These are phyloP conservation scores for Fraxinus anomala DNA, from an alignment of 257 asterid species.

Conservation along the genomic window DNA sequence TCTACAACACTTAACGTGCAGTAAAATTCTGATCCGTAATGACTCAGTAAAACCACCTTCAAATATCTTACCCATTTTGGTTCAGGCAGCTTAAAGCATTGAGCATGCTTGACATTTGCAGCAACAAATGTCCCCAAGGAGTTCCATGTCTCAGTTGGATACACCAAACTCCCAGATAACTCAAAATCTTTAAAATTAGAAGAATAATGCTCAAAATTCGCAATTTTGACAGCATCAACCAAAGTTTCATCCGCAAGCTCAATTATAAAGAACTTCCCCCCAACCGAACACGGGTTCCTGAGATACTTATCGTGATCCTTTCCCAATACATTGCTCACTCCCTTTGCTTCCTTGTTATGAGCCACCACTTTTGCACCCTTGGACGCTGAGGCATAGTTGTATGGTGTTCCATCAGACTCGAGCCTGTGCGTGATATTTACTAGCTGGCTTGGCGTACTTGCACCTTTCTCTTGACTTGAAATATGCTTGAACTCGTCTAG, in stretches of 20 bases:
- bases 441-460: slow-evolving; percentile 47
- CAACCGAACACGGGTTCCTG: slow-evolving; percentile 82
- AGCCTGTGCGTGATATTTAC: slow-evolving; percentile 78
- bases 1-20: slow-evolving; percentile 84
- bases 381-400: slow-evolving; percentile 84
- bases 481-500: slow-evolving; percentile 75
- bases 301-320: slow-evolving; percentile 90
- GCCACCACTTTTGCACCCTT: slow-evolving; percentile 95
- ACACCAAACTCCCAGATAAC: slow-evolving; percentile 70
- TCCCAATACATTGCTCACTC: slow-evolving; percentile 77
- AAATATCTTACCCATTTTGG: slow-evolving; percentile 91
- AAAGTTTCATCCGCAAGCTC: slow-evolving; percentile 89
- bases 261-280: slow-evolving; percentile 65
- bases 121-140: slow-evolving; percentile 72
- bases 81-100: slow-evolving; percentile 76
- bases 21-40: slow-evolving; percentile 93
- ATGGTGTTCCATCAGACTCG: slow-evolving; percentile 85
- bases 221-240: slow-evolving; percentile 82
- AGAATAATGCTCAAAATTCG: slow-evolving; percentile 90
- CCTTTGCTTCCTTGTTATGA: slow-evolving; percentile 86
- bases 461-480: slow-evolving; percentile 51
- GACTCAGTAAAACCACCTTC: slow-evolving; percentile 71
- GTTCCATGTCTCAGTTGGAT: slow-evolving; percentile 81
- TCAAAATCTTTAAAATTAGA: slow-evolving; percentile 85
- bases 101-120: slow-evolving; percentile 82